These are phyloP conservation scores for Diplodia scrobiculata DNA, from an alignment of 2,329 filamentous ascomycete species.

Conservation along the genomic window DNA sequence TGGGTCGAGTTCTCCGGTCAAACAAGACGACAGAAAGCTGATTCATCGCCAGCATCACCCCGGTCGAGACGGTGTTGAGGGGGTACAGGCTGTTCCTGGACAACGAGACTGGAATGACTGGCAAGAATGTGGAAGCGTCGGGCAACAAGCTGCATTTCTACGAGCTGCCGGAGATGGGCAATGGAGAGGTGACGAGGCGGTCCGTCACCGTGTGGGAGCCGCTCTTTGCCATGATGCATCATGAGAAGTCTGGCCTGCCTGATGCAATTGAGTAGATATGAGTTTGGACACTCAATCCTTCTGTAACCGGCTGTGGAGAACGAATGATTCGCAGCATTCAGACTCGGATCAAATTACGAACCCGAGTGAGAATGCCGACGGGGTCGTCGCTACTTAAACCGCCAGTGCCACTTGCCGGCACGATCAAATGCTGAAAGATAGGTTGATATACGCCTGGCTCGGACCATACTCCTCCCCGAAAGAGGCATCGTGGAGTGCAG, in stretches of 20 bases:
- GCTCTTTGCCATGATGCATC: slow-evolving; percentile 51
- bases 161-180: slow-evolving; percentile 43
- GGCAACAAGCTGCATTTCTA: slow-evolving; percentile 48
- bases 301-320: background rate
- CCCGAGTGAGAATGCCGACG: background rate
- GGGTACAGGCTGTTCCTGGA: slow-evolving; percentile 54
- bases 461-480: background rate
- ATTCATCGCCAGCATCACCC: slow-evolving; percentile 36
- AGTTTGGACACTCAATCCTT: no score
- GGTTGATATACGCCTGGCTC: no score
- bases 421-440: no score
- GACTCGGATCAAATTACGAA: background rate
- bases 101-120: slow-evolving; percentile 47
- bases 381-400: no score
- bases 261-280: slow-evolving; percentile 36
- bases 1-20: background rate
- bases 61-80: slow-evolving; percentile 48
- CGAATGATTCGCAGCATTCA: background rate
- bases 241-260: slow-evolving; percentile 48
- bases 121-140: slow-evolving; percentile 52
- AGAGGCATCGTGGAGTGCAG: background rate
- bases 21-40: background rate
- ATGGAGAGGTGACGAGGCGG: slow-evolving; percentile 49
- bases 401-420: no score
- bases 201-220: slow-evolving; percentile 55